These are phyloP conservation scores for Boletales sp. DNA, from an alignment of 768 basidiomycete genomes.

Conservation along the genomic window DNA sequence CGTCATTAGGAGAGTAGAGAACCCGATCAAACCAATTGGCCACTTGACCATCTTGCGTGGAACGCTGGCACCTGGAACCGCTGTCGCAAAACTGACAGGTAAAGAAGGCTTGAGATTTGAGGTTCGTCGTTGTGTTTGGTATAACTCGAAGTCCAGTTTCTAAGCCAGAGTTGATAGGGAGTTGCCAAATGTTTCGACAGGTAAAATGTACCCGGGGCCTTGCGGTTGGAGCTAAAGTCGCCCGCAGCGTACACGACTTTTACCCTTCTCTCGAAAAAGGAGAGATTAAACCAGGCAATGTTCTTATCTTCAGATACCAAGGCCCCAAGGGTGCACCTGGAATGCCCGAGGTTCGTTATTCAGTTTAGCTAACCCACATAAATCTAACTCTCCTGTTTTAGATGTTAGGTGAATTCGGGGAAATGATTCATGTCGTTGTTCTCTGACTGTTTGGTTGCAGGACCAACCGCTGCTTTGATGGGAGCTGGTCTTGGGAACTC, in stretches of 20 bases:
- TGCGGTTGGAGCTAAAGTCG: slow-evolving; percentile 1
- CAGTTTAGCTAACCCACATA: not conserved
- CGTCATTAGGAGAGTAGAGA: slow-evolving; percentile 63
- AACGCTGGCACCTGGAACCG: slow-evolving; percentile 82
- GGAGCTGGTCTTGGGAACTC: slow-evolving; percentile 78
- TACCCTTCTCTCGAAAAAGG: slow-evolving; percentile 71
- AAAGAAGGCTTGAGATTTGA: slow-evolving; percentile 87
- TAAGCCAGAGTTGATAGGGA: slow-evolving; percentile 42
- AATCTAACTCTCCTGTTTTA: slow-evolving; percentile 15
- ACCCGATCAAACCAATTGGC: slow-evolving; percentile 85
- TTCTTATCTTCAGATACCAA: slow-evolving; percentile 83
- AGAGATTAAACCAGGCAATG: slow-evolving; percentile 71
- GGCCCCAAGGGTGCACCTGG: slow-evolving; percentile 91
- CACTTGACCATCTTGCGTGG: slow-evolving; percentile 86
- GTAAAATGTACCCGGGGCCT: slow-evolving; percentile 28
- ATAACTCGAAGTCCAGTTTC: not conserved
- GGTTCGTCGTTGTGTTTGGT: slow-evolving; percentile 36
- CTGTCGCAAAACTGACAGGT: slow-evolving; percentile 91
- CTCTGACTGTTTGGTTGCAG: slow-evolving; percentile 26
- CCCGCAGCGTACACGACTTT: slow-evolving; percentile 57
- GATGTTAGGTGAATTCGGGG: slow-evolving; percentile 41
- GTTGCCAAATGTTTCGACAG: slow-evolving; percentile 75
- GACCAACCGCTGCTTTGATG: slow-evolving; percentile 80
- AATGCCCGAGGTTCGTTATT: slow-evolving; percentile 67
- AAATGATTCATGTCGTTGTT: not conserved